Evolutionary conservation across 257 asterid species (phyloP), one percentile per base, ranked within the genome.

Genomic region (Ehretia macrophylla): DNA sequence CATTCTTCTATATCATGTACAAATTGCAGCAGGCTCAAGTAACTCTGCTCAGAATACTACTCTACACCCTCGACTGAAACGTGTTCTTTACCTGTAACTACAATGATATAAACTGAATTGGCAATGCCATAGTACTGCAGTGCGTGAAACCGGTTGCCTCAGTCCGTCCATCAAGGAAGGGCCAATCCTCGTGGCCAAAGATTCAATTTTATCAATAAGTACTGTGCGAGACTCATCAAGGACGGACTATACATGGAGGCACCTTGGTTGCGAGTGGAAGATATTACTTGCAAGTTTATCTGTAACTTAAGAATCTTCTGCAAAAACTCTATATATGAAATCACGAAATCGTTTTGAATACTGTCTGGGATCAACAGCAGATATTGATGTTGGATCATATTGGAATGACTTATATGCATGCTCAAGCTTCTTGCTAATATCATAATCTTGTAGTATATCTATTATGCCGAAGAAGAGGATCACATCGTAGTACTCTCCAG

Each of bases 371-470:
- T 91, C 98, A 32, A 91, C 96, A 5, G 96, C 92, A 1, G 98
- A 91, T 56, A 88, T 91, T 56, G 94, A 87, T n/a, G 90, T 77
- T n/a, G 96, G 77, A 56, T 91, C 98, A 18, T 78, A 79, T 21
- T 91, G 96, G 65, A 91, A 77, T 10, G 98, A 79, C 73, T 91
- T 91, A 82, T 87, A 87, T 10, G 96, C 96, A 63, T 91, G 98
- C 66, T 91, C 98, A 5, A 91, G 92, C 84, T 83, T 91, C 86
- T 91, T 91, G 82, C 95, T 83, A 56, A 90, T 87, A 45, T 87
- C 98, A 18, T 87, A 90, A 55, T 87, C 96, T 68, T 90, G 98
- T 19, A 87, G 67, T 57, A 91, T 88, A 81, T 91, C 98, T 21
- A 91, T 91, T 19, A 91, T 85, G 16, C 98, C 89, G 42, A 91